Conservation (phyloP, 768 basidiomycete genomes). For the Tylopilus cervinicoccineus region DNA sequence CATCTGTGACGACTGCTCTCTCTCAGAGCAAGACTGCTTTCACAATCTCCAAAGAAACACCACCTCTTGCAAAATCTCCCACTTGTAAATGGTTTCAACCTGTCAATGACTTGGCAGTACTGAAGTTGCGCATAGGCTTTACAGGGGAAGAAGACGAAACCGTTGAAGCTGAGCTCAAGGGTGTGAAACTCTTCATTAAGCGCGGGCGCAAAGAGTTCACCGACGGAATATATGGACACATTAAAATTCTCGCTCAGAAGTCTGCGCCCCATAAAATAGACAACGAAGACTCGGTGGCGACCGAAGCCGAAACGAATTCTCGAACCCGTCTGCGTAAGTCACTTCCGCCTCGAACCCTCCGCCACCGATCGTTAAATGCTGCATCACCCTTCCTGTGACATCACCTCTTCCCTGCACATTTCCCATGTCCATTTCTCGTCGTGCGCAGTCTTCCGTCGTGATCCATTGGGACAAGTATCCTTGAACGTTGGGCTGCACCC, state of each 20-base stretch:
- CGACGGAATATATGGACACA: constrained; percentile 55
- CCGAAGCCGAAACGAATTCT: constrained; percentile 9
- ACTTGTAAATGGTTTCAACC: constrained; percentile 14
- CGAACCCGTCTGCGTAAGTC: constrained; percentile 33
- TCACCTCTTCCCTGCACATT: neutral
- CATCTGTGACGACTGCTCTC: neutral
- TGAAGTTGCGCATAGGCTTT: constrained; percentile 19
- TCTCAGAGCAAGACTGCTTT: neutral
- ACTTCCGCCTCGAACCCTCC: constrained; percentile 17
- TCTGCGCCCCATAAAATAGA: neutral
- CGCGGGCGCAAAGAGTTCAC: constrained; percentile 46
- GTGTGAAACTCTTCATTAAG: constrained; percentile 50
- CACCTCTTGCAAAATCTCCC: constrained; percentile 7
- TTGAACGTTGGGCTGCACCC: constrained; percentile 60
- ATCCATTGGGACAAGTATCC: constrained; percentile 65
- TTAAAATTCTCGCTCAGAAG: constrained; percentile 51
- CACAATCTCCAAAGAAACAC: neutral
- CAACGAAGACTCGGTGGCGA: neutral
- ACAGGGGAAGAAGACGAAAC: constrained; percentile 70
- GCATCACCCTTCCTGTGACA: constrained; percentile 1
- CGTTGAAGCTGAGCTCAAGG: constrained; percentile 52
- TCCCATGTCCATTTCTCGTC: neutral
- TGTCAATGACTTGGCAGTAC: neutral
- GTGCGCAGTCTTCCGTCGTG: constrained; percentile 60
- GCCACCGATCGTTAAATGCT: constrained; percentile 18